These are phyloP conservation scores for Peronospora tabacina DNA, from an alignment of 352 stramenopile genomes.

Conservation along the genomic window DNA sequence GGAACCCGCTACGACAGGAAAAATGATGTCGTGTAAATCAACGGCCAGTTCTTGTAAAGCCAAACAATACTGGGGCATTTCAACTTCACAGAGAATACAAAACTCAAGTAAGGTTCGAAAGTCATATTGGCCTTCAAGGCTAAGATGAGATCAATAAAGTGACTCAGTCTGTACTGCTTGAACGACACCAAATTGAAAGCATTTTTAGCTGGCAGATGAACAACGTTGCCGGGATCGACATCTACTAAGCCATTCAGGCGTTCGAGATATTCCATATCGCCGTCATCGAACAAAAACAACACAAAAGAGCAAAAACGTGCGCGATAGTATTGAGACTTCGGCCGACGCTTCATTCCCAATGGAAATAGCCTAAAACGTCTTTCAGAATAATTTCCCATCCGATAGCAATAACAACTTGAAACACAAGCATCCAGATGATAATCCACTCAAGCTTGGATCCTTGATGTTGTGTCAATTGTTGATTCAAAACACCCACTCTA, in stretches of 20 bases:
- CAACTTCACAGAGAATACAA: too few species aligned
- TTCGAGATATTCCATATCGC: neutral
- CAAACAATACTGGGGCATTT: too few species aligned
- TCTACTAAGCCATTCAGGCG: neutral
- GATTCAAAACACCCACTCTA: conserved; percentile 87
- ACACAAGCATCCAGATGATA: conserved; percentile 89
- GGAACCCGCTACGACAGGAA: too few species aligned
- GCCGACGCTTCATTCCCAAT: conserved; percentile 4
- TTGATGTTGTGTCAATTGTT: conserved; percentile 83
- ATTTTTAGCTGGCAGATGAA: neutral
- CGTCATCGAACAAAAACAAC: neutral
- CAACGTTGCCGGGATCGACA: neutral
- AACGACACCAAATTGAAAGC: too few species aligned
- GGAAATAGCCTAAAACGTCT: conserved; percentile 72
- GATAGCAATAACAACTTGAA: conserved; percentile 80
- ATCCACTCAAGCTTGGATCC: conserved; percentile 90
- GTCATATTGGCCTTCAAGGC: too few species aligned
- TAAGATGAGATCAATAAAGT: too few species aligned
- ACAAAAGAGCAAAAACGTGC: too few species aligned
- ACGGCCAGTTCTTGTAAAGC: too few species aligned
- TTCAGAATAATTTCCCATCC: conserved; percentile 80
- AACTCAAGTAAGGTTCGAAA: too few species aligned
- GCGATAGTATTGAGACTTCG: too few species aligned
- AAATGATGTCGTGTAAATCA: too few species aligned
- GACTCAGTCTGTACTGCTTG: too few species aligned